Evolutionary conservation across 2,329 filamentous ascomycete species (phyloP).

Genomic region (Colletotrichum tropicale): DNA sequence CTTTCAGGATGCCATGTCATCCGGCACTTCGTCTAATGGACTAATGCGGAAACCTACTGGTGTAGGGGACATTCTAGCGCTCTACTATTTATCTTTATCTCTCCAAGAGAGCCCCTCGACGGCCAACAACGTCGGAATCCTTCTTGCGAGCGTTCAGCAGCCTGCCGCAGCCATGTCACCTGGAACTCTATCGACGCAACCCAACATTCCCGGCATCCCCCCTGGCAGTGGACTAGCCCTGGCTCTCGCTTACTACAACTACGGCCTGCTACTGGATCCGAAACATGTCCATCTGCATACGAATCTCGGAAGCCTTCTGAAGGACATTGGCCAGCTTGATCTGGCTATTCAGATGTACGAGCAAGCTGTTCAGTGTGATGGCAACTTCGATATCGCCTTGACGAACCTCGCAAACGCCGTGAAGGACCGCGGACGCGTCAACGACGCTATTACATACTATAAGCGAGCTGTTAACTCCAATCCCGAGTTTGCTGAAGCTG

Average conservation of each 20-base stretch:
- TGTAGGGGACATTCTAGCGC: slow-evolving; percentile 88
- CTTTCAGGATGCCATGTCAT: slow-evolving; percentile 94
- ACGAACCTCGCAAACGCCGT: slow-evolving; percentile 97
- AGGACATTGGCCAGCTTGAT: slow-evolving; percentile 93
- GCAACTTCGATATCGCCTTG: slow-evolving; percentile 94
- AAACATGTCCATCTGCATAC: slow-evolving; percentile 96
- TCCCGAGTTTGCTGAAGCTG: slow-evolving; percentile 94
- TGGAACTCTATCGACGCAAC: slow-evolving; percentile 23
- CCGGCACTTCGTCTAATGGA: slow-evolving; percentile 60
- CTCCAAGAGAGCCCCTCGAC: slow-evolving; percentile 96
- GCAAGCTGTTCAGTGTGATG: slow-evolving; percentile 88
- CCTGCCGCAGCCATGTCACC: slow-evolving; percentile 34
- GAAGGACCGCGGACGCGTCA: slow-evolving; percentile 92
- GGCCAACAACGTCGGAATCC: slow-evolving; percentile 96
- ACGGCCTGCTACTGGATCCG: slow-evolving; percentile 84
- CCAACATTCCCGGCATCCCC: slow-evolving; percentile 74
- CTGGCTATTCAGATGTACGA: slow-evolving; percentile 97
- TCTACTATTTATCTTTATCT: slow-evolving; percentile 95
- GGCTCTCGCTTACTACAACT: slow-evolving; percentile 93
- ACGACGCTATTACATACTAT: slow-evolving; percentile 92
- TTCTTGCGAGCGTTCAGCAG: slow-evolving; percentile 94
- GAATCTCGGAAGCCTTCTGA: slow-evolving; percentile 91
- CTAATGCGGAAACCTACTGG: slow-evolving; percentile 70
- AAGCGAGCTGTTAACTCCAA: slow-evolving; percentile 89
- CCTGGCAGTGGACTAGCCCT: slow-evolving; percentile 88